A percentile compares a stretch with the other conserved stretches of the same genome.
Conservation (phyloP, 352 stramenopile genomes). For the Thraustochytrium sp. region DNA sequence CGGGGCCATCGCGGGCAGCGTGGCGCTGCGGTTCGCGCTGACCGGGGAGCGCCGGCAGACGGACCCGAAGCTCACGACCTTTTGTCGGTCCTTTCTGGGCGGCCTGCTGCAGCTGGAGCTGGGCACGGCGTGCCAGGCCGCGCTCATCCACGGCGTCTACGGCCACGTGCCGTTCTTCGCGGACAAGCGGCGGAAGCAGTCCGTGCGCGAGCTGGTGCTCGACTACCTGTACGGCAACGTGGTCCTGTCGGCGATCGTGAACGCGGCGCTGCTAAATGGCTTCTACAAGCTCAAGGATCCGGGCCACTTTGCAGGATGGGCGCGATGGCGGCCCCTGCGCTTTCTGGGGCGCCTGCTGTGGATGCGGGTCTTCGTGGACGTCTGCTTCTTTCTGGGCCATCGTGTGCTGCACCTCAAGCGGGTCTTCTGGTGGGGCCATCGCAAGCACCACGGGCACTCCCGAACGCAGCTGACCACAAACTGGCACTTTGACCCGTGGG, state of each 20-base stretch:
- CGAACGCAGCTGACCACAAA: not conserved
- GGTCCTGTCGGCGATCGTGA: not conserved
- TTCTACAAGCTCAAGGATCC: not conserved
- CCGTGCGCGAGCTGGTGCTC: not conserved
- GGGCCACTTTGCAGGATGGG: not conserved
- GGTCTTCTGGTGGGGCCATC: conserved; percentile 10
- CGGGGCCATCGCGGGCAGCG: not conserved
- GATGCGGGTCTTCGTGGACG: not conserved
- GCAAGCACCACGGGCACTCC: not conserved
- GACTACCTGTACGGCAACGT: conserved; percentile 41
- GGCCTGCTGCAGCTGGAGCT: not conserved
- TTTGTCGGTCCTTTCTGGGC: not conserved
- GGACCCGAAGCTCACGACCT: not conserved
- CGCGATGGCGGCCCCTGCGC: not conserved
- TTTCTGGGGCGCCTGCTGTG: not conserved
- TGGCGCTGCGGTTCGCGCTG: not conserved
- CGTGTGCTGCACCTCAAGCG: not conserved
- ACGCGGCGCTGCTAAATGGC: not conserved
- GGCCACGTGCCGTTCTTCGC: conserved; percentile 39
- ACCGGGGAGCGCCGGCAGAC: not conserved
- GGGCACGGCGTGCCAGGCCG: not conserved
- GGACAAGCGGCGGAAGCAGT: conserved; percentile 33
- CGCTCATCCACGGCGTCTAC: conserved; percentile 42
- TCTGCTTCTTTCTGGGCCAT: not conserved
- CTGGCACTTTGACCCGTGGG: not conserved